Percentiles rank a stretch among this genome's conserved stretches.
Evolutionary conservation across 169 alveolate genomes (phyloP).

Genomic region (Toxoplasma gondii): DNA sequence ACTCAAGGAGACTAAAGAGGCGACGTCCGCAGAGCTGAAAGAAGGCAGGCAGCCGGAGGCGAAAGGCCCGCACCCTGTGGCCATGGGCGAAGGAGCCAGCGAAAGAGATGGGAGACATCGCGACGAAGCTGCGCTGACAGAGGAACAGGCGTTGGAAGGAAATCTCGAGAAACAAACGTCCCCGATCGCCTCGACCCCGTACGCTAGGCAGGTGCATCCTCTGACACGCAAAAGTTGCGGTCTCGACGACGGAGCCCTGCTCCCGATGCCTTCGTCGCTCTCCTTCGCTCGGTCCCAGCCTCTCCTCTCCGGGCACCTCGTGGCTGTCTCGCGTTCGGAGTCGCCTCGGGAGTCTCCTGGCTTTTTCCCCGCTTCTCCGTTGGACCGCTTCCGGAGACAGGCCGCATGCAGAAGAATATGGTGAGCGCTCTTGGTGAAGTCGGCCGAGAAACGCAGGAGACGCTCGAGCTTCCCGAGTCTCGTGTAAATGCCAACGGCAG

Average conservation of each 20-base stretch:
- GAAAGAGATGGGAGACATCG: neutral
- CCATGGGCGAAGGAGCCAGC: neutral
- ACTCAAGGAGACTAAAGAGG: neutral
- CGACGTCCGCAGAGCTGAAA: neutral
- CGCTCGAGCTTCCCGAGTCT: neutral
- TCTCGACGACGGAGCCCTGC: too few species aligned
- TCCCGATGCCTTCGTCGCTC: too few species aligned
- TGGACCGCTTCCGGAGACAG: neutral
- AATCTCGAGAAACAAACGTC: neutral
- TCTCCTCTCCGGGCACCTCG: too few species aligned
- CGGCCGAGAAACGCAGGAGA: neutral
- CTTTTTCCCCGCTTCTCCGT: neutral
- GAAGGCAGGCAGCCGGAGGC: neutral
- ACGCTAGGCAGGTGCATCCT: neutral
- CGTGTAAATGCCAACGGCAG: neutral
- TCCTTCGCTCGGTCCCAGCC: too few species aligned
- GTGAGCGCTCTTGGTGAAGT: neutral
- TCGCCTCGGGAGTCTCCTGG: neutral
- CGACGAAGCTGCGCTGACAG: too few species aligned
- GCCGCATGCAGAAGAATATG: neutral
- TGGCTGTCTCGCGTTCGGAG: too few species aligned
- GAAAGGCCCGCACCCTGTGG: too few species aligned
- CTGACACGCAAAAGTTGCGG: neutral
- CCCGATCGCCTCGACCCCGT: neutral
- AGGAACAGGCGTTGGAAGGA: neutral